Conservation (phyloP, 495 filamentous ascomycete genomes). For the Hyphodiscus hymeniophilus region DNA sequence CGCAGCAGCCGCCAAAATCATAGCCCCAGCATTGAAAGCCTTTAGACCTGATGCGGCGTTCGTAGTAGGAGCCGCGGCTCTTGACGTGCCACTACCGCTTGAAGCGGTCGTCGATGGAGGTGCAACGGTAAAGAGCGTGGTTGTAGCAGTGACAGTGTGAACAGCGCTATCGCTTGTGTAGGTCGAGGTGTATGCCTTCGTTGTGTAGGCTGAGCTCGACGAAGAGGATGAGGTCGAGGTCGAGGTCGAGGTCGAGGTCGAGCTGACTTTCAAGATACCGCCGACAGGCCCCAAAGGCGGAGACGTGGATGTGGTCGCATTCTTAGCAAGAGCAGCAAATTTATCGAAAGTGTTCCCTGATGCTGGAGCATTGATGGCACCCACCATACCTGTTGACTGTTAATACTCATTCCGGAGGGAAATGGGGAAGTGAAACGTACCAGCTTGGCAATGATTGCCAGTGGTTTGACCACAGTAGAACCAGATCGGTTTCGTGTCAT, state of each 20-base stretch:
- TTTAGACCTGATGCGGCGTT: not conserved
- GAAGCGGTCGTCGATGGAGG: not conserved
- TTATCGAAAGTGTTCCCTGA: constrained; percentile 28
- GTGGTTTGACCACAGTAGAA: constrained; percentile 50
- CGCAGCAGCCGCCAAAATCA: not conserved
- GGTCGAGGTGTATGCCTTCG: too few species aligned
- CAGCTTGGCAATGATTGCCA: constrained; percentile 54
- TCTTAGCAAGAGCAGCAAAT: constrained; percentile 28
- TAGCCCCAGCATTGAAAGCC: not conserved
- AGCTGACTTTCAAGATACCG: constrained; percentile 1
- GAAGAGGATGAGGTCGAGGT: not conserved
- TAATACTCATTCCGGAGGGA: not conserved
- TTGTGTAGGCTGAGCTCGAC: not conserved
- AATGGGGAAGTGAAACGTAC: constrained; percentile 40
- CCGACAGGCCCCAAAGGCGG: constrained; percentile 29
- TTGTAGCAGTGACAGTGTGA: not conserved
- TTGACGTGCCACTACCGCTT: not conserved
- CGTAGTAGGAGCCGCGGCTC: not conserved
- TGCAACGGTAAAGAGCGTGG: not conserved
- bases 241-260: not conserved
- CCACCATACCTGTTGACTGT: not conserved
- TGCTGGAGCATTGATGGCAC: constrained; percentile 12
- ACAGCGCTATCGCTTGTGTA: not conserved
- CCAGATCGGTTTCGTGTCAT: constrained; percentile 57
- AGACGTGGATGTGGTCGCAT: constrained; percentile 26